These are phyloP conservation scores for Aspergillus carbonarius DNA, from an alignment of 2,329 filamentous ascomycete genomes.

Conservation along the genomic window DNA sequence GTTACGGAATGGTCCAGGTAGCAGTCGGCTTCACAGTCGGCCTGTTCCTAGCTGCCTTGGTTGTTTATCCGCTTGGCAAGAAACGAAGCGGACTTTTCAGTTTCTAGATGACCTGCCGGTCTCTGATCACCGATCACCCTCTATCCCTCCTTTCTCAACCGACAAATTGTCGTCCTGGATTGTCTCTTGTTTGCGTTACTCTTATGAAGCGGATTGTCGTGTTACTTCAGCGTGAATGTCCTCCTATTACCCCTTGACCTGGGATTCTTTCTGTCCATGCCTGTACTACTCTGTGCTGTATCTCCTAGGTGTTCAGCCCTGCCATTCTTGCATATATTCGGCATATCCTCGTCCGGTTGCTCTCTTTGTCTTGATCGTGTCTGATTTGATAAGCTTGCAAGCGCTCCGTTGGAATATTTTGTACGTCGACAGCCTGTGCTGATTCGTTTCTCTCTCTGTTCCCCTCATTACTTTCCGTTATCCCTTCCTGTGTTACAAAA, in stretches of 20 bases:
- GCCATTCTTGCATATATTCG: neutral
- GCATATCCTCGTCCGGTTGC: neutral
- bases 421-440: neutral
- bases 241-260: neutral
- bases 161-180: neutral
- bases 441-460: neutral
- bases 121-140: no score
- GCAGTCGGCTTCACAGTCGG: slow-evolving; percentile 52
- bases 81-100: slow-evolving; percentile 51
- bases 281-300: neutral
- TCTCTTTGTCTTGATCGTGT: neutral
- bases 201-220: neutral
- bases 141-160: neutral
- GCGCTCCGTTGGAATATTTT: neutral
- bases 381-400: neutral
- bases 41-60: slow-evolving; percentile 48
- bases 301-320: neutral
- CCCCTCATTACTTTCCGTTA: slow-evolving; percentile 4
- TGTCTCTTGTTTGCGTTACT: neutral
- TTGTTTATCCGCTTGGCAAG: slow-evolving; percentile 51
- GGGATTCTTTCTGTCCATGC: neutral
- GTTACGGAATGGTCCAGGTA: slow-evolving; percentile 51
- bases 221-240: neutral
- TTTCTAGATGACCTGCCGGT: slow-evolving; percentile 30
- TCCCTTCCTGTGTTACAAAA: neutral